These are phyloP conservation scores for Pseudohalonectria lignicola DNA, from an alignment of 2,329 filamentous ascomycete species.

Conservation along the genomic window DNA sequence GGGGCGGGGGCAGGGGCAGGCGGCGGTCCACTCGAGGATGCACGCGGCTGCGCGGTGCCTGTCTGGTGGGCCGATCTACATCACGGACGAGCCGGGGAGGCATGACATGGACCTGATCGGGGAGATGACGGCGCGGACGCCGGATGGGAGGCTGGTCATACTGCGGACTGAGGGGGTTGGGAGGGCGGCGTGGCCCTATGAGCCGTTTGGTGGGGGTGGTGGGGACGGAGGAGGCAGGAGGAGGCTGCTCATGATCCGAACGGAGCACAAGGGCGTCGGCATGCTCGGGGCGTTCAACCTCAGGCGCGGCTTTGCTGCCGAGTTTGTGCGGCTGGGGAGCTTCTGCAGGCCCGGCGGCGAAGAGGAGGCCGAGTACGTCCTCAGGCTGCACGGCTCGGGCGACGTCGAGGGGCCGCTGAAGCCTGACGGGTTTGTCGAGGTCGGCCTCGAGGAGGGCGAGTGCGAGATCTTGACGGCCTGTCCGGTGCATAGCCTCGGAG, in stretches of 20 bases:
- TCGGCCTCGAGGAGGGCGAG: conserved; percentile 52
- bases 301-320: conserved; percentile 44
- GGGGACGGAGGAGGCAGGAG: background rate
- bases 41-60: conserved; percentile 86
- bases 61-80: conserved; percentile 85
- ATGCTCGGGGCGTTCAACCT: conserved; percentile 84
- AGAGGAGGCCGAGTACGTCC: conserved; percentile 62
- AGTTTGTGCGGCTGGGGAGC: conserved; percentile 57
- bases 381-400: conserved; percentile 54
- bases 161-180: conserved; percentile 68
- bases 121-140: conserved; percentile 70
- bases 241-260: background rate
- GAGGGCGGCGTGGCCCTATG: conserved; percentile 63
- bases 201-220: conserved; percentile 56
- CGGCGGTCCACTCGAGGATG: conserved; percentile 50
- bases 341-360: conserved; percentile 53
- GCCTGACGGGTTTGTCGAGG: conserved; percentile 40
- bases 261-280: conserved; percentile 43
- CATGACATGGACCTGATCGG: conserved; percentile 66
- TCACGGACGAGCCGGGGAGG: conserved; percentile 79
- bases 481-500: conserved; percentile 51
- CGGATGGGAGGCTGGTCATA: conserved; percentile 63
- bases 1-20: no score
- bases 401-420: conserved; percentile 32
- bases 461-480: conserved; percentile 78